Percentiles rank a stretch among this genome's conserved stretches.
These are phyloP conservation scores for Bretschneidera sinensis DNA, from an alignment of 345 rosid genomes.

Conservation along the genomic window DNA sequence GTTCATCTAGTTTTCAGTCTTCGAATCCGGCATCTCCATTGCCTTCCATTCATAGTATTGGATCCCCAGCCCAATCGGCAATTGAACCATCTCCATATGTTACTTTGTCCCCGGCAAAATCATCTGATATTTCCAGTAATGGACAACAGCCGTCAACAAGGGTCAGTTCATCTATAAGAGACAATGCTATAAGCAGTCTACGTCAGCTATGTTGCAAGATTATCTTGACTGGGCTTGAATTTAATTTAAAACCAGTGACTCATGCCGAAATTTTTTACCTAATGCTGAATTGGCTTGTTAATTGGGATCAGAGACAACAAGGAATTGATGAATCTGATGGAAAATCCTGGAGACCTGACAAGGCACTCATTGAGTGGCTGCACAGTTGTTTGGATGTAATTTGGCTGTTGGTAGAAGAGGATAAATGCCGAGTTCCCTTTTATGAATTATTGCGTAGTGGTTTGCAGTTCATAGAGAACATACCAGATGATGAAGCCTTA, in stretches of 20 bases:
- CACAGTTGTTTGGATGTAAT: slow-evolving; percentile 93
- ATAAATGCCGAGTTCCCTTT: slow-evolving; percentile 85
- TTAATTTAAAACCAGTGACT: slow-evolving; percentile 74
- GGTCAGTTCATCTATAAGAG: slow-evolving; percentile 43
- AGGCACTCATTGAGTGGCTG: slow-evolving; percentile 78
- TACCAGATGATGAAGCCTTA: slow-evolving; percentile 94
- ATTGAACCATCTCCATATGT: slow-evolving; percentile 56
- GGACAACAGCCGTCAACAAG: slow-evolving; percentile 45
- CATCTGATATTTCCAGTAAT: slow-evolving; percentile 42
- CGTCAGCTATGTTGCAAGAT: slow-evolving; percentile 91
- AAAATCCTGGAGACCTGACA: slow-evolving; percentile 65
- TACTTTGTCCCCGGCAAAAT: slow-evolving; percentile 54
- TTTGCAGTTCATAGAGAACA: slow-evolving; percentile 91
- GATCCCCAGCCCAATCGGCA: slow-evolving; percentile 68
- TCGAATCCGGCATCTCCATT: slow-evolving; percentile 59
- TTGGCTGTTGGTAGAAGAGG: slow-evolving; percentile 85
- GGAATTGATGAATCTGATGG: slow-evolving; percentile 59
- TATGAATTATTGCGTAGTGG: slow-evolving; percentile 90
- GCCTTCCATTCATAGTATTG: slow-evolving; percentile 68
- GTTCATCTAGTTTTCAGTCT: slow-evolving; percentile 55
- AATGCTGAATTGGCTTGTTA: slow-evolving; percentile 87
- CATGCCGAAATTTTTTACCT: slow-evolving; percentile 73
- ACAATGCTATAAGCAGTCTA: slow-evolving; percentile 62
- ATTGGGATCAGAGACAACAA: slow-evolving; percentile 87
- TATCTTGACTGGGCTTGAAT: slow-evolving; percentile 67